Evolutionary conservation across 1,284 basidiomycete genomes (phyloP).

Genomic region (Cryptococcus sp.): DNA sequence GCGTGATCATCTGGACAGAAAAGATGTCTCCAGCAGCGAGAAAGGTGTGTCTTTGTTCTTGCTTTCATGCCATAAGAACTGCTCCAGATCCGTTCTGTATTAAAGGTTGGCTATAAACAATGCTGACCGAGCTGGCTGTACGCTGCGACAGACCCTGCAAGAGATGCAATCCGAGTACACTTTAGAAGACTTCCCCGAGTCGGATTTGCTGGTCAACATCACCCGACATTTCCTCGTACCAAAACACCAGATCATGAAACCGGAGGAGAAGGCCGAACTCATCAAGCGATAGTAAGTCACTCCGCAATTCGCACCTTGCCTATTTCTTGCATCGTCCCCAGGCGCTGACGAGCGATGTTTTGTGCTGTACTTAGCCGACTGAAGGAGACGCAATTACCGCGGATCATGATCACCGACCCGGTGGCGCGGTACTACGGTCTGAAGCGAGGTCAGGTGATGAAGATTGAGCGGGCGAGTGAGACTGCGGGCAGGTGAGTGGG

Average conservation of each 20-base stretch:
- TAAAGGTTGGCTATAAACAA: background rate
- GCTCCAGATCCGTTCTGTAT: too few relatives aligned
- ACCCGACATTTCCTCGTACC: constrained; percentile 95
- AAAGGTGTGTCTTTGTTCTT: constrained; percentile 67
- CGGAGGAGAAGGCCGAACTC: constrained; percentile 83
- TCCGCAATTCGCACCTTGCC: background rate
- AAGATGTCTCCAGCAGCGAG: constrained; percentile 96
- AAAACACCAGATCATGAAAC: constrained; percentile 82
- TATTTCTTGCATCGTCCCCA: background rate
- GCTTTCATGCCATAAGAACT: too few relatives aligned
- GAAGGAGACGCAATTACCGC: constrained; percentile 96
- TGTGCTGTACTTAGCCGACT: constrained; percentile 67
- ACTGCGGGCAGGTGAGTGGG: constrained; percentile 78
- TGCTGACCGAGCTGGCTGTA: constrained; percentile 4
- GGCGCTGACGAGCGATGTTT: background rate
- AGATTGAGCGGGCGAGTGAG: constrained; percentile 95
- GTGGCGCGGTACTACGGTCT: constrained; percentile 98
- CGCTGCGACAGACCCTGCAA: constrained; percentile 70
- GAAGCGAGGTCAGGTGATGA: constrained; percentile 92
- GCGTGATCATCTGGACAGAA: constrained; percentile 93
- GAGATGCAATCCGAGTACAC: constrained; percentile 83
- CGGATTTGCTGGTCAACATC: constrained; percentile 96
- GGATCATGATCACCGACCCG: constrained; percentile 93
- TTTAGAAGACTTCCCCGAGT: constrained; percentile 95
- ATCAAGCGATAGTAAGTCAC: constrained; percentile 86